phyloP scores from a whole-genome alignment of 2,329 filamentous ascomycete species.

The Aspergillus sp. region DNA sequence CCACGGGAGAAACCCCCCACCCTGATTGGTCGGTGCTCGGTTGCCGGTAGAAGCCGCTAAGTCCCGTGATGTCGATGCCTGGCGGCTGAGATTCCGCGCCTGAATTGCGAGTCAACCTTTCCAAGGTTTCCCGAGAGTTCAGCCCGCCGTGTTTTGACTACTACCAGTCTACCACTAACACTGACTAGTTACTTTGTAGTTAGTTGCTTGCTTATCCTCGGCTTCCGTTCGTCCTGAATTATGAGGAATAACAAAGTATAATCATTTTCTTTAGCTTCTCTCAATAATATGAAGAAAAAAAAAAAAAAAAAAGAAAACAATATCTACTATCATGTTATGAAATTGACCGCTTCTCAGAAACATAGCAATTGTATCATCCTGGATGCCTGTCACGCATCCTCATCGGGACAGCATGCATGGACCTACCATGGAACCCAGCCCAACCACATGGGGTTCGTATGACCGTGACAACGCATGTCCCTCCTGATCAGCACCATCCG shows the following conservation, averaged over 20 bases:
- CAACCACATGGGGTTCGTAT: not conserved
- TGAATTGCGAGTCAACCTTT: not conserved
- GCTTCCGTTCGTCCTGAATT: not conserved
- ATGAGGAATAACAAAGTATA: not conserved
- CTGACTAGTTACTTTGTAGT: not conserved
- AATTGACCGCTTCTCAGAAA: not conserved
- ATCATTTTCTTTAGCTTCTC: not conserved
- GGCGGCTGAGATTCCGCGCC: slow-evolving; percentile 15
- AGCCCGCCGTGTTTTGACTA: not conserved
- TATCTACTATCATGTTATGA: not conserved
- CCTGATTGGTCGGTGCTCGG: slow-evolving; percentile 37
- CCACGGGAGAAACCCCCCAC: slow-evolving; percentile 35
- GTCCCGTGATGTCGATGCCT: slow-evolving; percentile 29
- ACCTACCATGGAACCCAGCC: not conserved
- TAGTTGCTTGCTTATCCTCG: not conserved
- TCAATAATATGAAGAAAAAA: not conserved
- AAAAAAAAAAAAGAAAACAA: no score
- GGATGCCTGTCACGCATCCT: not conserved
- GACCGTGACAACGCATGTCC: slow-evolving; percentile 5
- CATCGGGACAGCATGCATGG: not conserved
- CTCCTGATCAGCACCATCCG: not conserved
- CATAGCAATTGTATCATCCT: no score
- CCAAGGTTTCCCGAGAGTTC: not conserved
- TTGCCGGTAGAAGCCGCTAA: slow-evolving; percentile 43
- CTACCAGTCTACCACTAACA: no score